These are phyloP conservation scores for Fusarium bactridioides DNA, from an alignment of 2,329 filamentous ascomycete species.

Conservation along the genomic window DNA sequence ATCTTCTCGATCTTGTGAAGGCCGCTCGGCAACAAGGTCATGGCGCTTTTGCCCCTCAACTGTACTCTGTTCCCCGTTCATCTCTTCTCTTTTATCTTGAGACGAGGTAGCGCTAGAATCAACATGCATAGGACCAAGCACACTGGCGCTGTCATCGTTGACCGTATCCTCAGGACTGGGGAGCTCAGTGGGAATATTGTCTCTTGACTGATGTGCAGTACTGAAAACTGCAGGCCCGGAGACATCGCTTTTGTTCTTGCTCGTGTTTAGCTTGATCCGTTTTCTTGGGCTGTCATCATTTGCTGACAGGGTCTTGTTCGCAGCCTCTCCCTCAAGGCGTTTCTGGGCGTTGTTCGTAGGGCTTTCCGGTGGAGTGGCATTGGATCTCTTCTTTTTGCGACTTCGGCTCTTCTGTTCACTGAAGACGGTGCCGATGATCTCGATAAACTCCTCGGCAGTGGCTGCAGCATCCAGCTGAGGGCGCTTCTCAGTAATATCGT, in stretches of 20 bases:
- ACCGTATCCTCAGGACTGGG: not conserved
- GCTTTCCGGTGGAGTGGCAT: constrained; percentile 1
- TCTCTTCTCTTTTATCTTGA: not conserved
- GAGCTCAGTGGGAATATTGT: not conserved
- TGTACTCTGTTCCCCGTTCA: not conserved
- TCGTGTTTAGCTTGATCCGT: constrained; percentile 3
- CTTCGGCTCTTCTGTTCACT: constrained; percentile 22
- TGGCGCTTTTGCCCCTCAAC: not conserved
- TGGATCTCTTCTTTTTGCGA: not conserved
- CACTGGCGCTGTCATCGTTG: not conserved
- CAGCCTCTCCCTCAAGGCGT: not conserved
- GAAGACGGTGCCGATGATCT: constrained; percentile 8
- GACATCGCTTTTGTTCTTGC: not conserved
- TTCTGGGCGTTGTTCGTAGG: constrained; percentile 13
- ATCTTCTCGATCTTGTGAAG: not conserved
- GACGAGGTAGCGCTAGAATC: not conserved
- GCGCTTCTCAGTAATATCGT: constrained; percentile 8
- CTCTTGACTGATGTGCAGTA: not conserved
- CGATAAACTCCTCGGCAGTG: constrained; percentile 19
- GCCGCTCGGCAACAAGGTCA: not conserved
- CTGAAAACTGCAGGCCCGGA: not conserved
- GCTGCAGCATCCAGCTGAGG: constrained; percentile 2
- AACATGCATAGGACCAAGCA: not conserved
- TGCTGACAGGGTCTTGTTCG: not conserved
- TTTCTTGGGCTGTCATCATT: not conserved